Percentiles rank a stretch among this genome's conserved stretches.
Evolutionary conservation across 768 basidiomycete genomes (phyloP).

Genomic region (Lactifluus piperatus): DNA sequence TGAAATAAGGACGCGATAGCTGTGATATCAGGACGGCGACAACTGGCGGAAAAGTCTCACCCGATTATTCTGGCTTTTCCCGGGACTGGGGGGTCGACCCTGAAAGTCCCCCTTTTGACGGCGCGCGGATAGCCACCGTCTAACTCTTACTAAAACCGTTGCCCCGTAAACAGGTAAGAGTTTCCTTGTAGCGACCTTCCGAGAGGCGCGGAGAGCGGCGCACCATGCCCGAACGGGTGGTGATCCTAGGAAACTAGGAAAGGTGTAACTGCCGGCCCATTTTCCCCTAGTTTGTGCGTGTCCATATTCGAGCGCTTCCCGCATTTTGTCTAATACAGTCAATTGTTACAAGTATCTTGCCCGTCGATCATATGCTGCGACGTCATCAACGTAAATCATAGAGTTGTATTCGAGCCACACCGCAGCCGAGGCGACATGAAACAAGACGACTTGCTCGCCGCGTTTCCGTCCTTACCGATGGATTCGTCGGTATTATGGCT

Average conservation of each 20-base stretch:
- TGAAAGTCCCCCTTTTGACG: constrained; percentile 1
- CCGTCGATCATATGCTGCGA: neutral
- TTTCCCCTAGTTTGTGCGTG: constrained; percentile 53
- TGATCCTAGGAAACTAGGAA: constrained; percentile 61
- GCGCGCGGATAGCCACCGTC: neutral
- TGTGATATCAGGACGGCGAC: neutral
- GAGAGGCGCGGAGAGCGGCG: constrained; percentile 69
- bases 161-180: constrained; percentile 40
- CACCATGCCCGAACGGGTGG: constrained; percentile 49
- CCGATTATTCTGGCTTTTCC: constrained; percentile 12
- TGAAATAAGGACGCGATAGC: constrained; percentile 61
- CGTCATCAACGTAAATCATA: constrained; percentile 3
- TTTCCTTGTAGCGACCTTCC: constrained; percentile 47
- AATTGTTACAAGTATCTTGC: constrained; percentile 15
- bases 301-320: constrained; percentile 60
- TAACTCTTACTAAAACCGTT: constrained; percentile 12
- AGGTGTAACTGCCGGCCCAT: constrained; percentile 53
- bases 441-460: constrained; percentile 27
- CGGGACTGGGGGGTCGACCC: constrained; percentile 16
- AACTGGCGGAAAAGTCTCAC: neutral
- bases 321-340: neutral
- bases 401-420: constrained; percentile 27
- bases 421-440: neutral
- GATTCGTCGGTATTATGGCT: constrained; percentile 42
- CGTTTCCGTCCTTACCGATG: constrained; percentile 55